Conservation (phyloP, 176 grass and related monocot species). For the Oryza glaberrima region DNA sequence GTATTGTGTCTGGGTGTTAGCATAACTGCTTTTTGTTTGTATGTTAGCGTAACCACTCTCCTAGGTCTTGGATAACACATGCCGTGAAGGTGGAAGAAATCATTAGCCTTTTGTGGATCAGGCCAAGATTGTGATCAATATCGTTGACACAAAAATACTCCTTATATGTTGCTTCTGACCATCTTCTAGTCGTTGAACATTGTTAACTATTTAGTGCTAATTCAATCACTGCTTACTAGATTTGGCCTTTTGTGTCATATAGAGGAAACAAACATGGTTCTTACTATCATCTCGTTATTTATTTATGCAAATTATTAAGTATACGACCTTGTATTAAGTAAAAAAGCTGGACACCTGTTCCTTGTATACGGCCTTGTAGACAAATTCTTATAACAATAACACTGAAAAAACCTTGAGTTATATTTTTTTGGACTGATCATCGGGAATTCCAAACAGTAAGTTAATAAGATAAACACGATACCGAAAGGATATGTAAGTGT, state of each 20-base stretch:
- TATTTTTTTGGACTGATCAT: conserved; percentile 18
- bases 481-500: no score
- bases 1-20: background rate
- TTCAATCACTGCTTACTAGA: background rate
- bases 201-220: background rate
- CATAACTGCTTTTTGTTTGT: background rate
- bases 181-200: conserved; percentile 2
- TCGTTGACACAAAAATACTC: background rate
- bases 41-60: background rate
- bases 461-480: background rate
- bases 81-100: background rate
- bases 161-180: background rate
- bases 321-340: no score
- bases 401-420: background rate
- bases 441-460: background rate
- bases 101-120: background rate
- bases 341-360: background rate
- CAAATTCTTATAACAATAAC: background rate
- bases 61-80: conserved; percentile 6
- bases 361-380: background rate
- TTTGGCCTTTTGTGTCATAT: background rate
- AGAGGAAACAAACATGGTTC: conserved; percentile 3
- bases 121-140: background rate
- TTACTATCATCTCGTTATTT: background rate
- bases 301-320: background rate